phyloP scores from a whole-genome alignment of 2,329 filamentous ascomycete genomes.

The Chrysoporthe deuterocubensis region DNA sequence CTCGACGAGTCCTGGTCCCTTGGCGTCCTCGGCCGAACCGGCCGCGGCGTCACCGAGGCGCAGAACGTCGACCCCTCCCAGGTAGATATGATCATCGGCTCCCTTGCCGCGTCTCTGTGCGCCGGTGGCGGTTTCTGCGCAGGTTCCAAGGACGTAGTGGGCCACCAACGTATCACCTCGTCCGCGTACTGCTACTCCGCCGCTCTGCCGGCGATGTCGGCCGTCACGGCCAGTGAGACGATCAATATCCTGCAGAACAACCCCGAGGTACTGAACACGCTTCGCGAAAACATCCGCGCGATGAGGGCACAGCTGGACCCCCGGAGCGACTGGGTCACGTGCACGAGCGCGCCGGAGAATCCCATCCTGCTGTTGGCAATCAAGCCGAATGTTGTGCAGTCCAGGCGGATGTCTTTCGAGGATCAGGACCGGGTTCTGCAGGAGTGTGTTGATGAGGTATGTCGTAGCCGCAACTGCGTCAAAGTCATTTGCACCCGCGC shows the following conservation, averaged over 20 bases:
- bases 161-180: slow-evolving; percentile 93
- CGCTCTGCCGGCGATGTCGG: slow-evolving; percentile 88
- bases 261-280: slow-evolving; percentile 76
- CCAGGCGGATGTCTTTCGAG: slow-evolving; percentile 67
- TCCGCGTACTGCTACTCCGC: slow-evolving; percentile 95
- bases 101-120: slow-evolving; percentile 85
- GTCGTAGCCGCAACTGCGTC: slow-evolving; percentile 34
- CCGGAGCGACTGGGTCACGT: slow-evolving; percentile 88
- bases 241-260: slow-evolving; percentile 84
- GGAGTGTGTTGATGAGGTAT: slow-evolving; percentile 95
- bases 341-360: slow-evolving; percentile 81
- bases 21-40: slow-evolving; percentile 88
- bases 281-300: slow-evolving; percentile 83
- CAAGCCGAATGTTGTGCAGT: slow-evolving; percentile 79
- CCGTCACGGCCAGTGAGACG: slow-evolving; percentile 94
- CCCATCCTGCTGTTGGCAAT: slow-evolving; percentile 83
- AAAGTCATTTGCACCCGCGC: slow-evolving; percentile 3
- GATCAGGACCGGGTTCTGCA: slow-evolving; percentile 87
- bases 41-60: slow-evolving; percentile 90
- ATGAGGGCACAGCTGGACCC: slow-evolving; percentile 90
- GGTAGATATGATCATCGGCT: slow-evolving; percentile 97
- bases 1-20: slow-evolving; percentile 98
- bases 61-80: slow-evolving; percentile 94
- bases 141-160: slow-evolving; percentile 86
- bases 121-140: slow-evolving; percentile 96